Percentiles rank a stretch among this genome's conserved stretches.
phyloP scores from a whole-genome alignment of 352 stramenopile genomes.

The Globisporangium nagaii region DNA sequence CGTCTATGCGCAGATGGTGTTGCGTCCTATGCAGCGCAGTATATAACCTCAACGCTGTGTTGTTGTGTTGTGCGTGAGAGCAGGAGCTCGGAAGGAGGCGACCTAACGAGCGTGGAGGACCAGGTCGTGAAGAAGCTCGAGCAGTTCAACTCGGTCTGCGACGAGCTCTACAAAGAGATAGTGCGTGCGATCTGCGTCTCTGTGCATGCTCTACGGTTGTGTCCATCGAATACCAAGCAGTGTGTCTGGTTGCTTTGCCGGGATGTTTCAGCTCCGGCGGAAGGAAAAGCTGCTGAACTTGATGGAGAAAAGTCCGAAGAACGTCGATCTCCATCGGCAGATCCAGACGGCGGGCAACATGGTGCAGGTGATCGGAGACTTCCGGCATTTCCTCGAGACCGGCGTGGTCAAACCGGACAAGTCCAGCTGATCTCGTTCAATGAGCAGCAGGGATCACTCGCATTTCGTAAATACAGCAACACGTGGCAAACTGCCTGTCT shows the following conservation, averaged over 20 bases:
- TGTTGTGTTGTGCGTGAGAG: conserved; percentile 6
- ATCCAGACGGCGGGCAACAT: conserved; percentile 83
- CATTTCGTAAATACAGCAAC: background rate
- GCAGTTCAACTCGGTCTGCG: conserved; percentile 85
- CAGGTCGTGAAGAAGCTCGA: conserved; percentile 85
- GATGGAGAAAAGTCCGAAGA: conserved; percentile 82
- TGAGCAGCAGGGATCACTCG: background rate
- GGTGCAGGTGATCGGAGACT: conserved; percentile 78
- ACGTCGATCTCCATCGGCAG: conserved; percentile 80
- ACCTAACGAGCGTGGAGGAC: conserved; percentile 43
- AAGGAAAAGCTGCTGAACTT: conserved; percentile 82
- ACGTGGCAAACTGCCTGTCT: background rate
- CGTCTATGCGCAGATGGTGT: conserved; percentile 6
- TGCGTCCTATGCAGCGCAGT: too few species aligned
- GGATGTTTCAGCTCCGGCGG: conserved; percentile 51
- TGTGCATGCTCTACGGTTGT: too few species aligned
- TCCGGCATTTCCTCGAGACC: conserved; percentile 78
- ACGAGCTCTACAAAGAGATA: conserved; percentile 87
- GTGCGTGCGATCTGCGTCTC: conserved; percentile 24
- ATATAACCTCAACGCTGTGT: background rate
- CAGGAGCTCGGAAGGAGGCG: conserved; percentile 19
- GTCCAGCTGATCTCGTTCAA: conserved; percentile 14
- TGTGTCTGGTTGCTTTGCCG: conserved; percentile 6
- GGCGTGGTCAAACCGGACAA: conserved; percentile 30
- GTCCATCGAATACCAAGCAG: too few species aligned